These are phyloP conservation scores for Epichloe sylvatica DNA, from an alignment of 2,329 filamentous ascomycete genomes.

Conservation along the genomic window DNA sequence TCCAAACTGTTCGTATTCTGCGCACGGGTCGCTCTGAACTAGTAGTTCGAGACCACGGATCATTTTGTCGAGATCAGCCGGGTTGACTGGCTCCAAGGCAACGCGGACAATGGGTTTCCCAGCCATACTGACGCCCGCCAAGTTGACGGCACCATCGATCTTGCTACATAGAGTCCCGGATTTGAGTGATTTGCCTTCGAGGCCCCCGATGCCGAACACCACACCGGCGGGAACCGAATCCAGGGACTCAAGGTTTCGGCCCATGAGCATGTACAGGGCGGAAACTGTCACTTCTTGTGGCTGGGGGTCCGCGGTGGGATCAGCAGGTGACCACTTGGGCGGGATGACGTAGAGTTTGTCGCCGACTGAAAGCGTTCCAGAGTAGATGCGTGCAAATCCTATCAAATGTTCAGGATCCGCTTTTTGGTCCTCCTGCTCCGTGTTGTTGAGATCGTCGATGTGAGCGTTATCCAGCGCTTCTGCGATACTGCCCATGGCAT, in stretches of 20 bases:
- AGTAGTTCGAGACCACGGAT: constrained; percentile 73
- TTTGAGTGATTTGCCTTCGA: constrained; percentile 89
- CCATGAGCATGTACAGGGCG: constrained; percentile 91
- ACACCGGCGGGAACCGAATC: constrained; percentile 81
- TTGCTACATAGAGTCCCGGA: constrained; percentile 87
- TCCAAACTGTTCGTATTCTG: constrained; percentile 83
- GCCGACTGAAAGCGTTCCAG: constrained; percentile 75
- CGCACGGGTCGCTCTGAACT: constrained; percentile 90
- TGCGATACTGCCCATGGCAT: constrained; percentile 42
- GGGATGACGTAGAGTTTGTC: constrained; percentile 83
- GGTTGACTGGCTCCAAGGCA: constrained; percentile 84
- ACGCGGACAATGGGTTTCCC: constrained; percentile 90
- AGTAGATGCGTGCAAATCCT: constrained; percentile 88
- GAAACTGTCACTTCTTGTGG: constrained; percentile 75
- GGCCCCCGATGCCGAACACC: constrained; percentile 84
- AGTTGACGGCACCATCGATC: constrained; percentile 72
- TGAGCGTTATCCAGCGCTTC: constrained; percentile 47
- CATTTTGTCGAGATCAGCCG: constrained; percentile 87
- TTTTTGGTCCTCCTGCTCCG: constrained; percentile 39
- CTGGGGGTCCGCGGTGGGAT: constrained; percentile 55
- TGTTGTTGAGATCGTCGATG: constrained; percentile 35
- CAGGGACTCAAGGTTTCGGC: constrained; percentile 69
- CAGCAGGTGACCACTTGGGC: constrained; percentile 80
- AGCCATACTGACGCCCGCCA: constrained; percentile 68
- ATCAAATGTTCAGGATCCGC: constrained; percentile 76